Evolutionary conservation across 345 rosid species (phyloP).

Genomic region (Dovyalis caffra): DNA sequence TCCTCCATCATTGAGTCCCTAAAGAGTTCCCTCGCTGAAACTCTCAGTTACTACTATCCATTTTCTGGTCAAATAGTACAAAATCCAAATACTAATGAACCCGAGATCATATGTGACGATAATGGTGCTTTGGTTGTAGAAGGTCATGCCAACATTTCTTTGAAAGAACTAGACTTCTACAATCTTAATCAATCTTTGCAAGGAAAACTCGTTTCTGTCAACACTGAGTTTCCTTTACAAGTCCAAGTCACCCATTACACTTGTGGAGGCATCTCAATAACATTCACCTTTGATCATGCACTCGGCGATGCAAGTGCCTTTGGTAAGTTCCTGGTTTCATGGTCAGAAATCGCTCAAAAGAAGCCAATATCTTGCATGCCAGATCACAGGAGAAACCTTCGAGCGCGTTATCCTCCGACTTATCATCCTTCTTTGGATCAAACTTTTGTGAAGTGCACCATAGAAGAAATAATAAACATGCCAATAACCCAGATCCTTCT

Average conservation of each 20-base stretch:
- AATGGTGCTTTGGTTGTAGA: conserved; percentile 54
- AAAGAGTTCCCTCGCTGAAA: conserved; percentile 49
- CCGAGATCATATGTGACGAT: conserved; percentile 64
- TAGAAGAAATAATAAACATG: conserved; percentile 60
- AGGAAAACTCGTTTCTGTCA: conserved; percentile 50
- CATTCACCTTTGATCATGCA: conserved; percentile 84
- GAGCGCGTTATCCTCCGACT: conserved; percentile 53
- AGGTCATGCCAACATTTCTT: conserved; percentile 50
- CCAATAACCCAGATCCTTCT: conserved; percentile 41
- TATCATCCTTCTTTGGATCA: conserved; percentile 56
- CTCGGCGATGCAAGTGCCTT: conserved; percentile 81
- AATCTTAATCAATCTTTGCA: conserved; percentile 45
- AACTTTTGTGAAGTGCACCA: conserved; percentile 57
- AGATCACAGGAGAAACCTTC: conserved; percentile 59
- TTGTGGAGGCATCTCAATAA: conserved; percentile 67
- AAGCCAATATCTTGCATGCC: conserved; percentile 59
- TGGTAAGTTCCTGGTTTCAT: conserved; percentile 53
- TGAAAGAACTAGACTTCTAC: conserved; percentile 56
- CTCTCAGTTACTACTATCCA: conserved; percentile 59
- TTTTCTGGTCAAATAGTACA: conserved; percentile 67
- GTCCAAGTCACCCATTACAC: conserved; percentile 54
- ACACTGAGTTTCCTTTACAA: conserved; percentile 50
- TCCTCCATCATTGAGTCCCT: conserved; percentile 38
- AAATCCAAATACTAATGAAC: conserved; percentile 47
- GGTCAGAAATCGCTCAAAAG: conserved; percentile 67